Base-by-base conservation (phyloP, 176 grass and related monocot genomes). In the Oryza punctata region DNA sequence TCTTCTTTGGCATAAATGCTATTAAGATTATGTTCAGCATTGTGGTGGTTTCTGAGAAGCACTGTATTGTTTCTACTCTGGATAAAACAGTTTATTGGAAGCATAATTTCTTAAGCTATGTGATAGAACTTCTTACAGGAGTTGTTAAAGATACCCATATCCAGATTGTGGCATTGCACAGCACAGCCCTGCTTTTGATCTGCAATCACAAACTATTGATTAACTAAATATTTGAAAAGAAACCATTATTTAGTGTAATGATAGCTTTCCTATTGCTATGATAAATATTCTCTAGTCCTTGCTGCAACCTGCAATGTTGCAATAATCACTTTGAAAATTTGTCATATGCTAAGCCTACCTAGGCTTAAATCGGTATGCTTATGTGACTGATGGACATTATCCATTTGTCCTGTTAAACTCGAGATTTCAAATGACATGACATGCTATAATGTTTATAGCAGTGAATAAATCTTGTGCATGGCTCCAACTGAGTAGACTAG, bases 1-100 rank as follows among this genome's bases (percentile, higher is more conserved):
- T 81, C n/a, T 70, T 82, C 65, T 82, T 76, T 63, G 25, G 24
- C 10, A 78, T 38, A 78, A 29, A 65, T 73, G 3, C 23, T 37
- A 43, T 63, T 61, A 61, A 81, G 79, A 19, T 16, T 81, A 4
- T 1, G 3, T 71, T 72, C 70, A 37, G 57, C 23, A 72, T 21
- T 60, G 67, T 70, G 32, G 49, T 40, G 10, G 47, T 50, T 81
- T 80, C 71, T 60, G 32, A 71, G 57, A 81, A 70, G n/a, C 50
- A 41, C 19, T 23, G 23, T 40, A 12, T 10, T 12, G 54, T 38
- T 70, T 70, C 29, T 40, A 70, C n/a, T 57, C 44, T 81, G 67
- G 30, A 41, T 60, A 16, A 24, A 26, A 19, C 67, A 71, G 49
- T 67, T 81, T 60, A 74, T 47, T 84, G 84, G 19, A 85, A 85